Base-by-base conservation (phyloP, 495 filamentous ascomycete species). In the Annulohypoxylon maeteangense region DNA sequence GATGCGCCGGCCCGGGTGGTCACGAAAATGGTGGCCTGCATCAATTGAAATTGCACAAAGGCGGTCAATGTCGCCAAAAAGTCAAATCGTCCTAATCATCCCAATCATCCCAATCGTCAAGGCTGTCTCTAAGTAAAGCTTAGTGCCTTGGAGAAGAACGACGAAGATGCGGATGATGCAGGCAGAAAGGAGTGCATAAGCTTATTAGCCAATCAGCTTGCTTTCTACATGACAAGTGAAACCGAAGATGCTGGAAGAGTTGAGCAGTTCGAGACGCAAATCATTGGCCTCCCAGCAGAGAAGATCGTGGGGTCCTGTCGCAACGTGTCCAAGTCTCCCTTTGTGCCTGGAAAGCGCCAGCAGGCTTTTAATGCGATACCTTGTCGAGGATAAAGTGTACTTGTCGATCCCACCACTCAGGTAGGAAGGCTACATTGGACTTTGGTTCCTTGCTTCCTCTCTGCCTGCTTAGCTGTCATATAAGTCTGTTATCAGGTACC, bases 211-310 rank as follows among this genome's bases (percentile, higher is more conserved):
- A 78, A 76, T 76, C 63, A 72, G 48, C 31, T 40, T n/a, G 23
- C 36, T 51, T n/a, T 22, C 44, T 62, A 25, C 38, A 8, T 47
- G 23, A 53, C 29, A 74, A 65, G 68, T 78, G 74, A 78, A 76
- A 78, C 76, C 44, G 74, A 78, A 76, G 65, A 60, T 71, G 68
- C 74, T 78, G 68, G 76, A 78, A 78, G 67, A 72, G 68, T 68
- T 62, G 56, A 65, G 62, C 65, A 53, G 40, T 68, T 68, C 65
- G 61, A 65, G 67, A 68, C 56, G 40, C 53, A 18, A 40, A 55
- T 62, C 57, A 76, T 76, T 78, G 76, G 25, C 25, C 40, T 7
- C 36, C 36, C 53, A 31, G 58, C 38, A 40, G 18, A 65, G 64
- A 65, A 64, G 58, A 56, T 68, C 74, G 62, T 77, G 65, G 73